Evolutionary conservation across 805 yeast species (phyloP).

Genomic region (Schwanniomyces vanrijiae): DNA sequence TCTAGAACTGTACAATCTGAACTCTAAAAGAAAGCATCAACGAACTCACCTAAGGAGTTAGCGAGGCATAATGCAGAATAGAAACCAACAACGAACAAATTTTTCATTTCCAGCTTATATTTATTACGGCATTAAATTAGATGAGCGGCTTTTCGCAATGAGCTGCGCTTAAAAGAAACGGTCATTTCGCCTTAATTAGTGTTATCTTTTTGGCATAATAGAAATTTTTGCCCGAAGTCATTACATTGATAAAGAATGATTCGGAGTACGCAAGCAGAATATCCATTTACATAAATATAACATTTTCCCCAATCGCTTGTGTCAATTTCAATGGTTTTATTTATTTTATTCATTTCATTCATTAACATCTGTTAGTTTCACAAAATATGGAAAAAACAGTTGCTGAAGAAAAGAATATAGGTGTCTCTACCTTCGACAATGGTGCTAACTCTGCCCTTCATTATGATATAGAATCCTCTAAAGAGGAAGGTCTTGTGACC

Average conservation of each 20-base stretch:
- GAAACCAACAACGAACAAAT: neutral
- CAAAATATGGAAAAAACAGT: neutral
- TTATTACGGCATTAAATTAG: neutral
- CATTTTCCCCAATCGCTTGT: neutral
- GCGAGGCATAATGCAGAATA: neutral
- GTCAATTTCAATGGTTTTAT: no score
- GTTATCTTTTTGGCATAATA: neutral
- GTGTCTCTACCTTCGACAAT: neutral
- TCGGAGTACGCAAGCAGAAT: neutral
- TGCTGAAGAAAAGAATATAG: neutral
- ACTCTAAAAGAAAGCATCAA: conserved; percentile 1
- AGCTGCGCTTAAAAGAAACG: conserved; percentile 2
- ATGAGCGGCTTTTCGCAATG: conserved; percentile 1
- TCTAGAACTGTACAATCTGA: neutral
- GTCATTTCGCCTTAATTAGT: neutral
- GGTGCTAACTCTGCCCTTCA: neutral
- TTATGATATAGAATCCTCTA: neutral
- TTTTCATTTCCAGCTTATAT: neutral
- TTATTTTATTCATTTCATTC: neutral
- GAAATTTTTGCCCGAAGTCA: neutral
- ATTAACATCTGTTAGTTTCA: neutral
- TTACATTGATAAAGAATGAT: neutral
- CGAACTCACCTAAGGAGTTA: neutral
- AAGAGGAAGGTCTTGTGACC: neutral
- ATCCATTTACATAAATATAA: neutral